Base-by-base conservation (phyloP, 208 protist species). In the Trypanosoma brucei region DNA sequence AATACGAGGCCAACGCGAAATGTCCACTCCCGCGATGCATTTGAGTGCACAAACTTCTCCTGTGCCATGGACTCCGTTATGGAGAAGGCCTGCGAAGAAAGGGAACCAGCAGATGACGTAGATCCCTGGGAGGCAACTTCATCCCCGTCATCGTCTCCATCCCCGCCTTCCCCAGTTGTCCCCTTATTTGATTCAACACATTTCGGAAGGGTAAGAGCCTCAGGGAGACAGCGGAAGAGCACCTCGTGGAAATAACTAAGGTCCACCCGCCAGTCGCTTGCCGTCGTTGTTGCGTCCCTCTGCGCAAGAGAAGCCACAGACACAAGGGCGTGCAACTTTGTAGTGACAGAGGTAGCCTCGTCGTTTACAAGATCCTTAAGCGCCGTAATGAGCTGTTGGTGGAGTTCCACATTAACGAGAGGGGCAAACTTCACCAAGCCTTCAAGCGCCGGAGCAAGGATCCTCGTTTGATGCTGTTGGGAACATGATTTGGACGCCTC, bases 191-290 rank as follows among this genome's bases (percentile, higher is more conserved):
- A 66, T 35, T 78, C 70, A 62, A 91, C 82, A 36, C 72, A 68
- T 44, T 59, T 55, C 6, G 91, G 91, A 60, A 94, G 80, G 31
- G 71, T 62, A 45, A 96, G 80, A 38, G 91, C 91, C 68, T 92
- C 83, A 54, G 73, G 57, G 14, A 96, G 75, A 65, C 87, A 96
- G 56, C 78, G 73, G 60, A 91, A 96, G 42, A 96, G 80, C 6
- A 94, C 76, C 72, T 96, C 91, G 64, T 96, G 91, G 61, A 96
- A 96, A 78, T 93, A 94, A 77, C 87, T 94, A 42, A 96, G 84
- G 68, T 96, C 91, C 30, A 96, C 91, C 11, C 91, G 82, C 87
- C 91, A 96, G 63, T 96, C 85, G 34, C 76, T 70, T 13, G 75
- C 83, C 50, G 81, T 91, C 35, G 76, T 66, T 13, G 84, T 96